Evolutionary conservation across 177 flowering plant genomes (phyloP), one percentile per base, ranked within the genome.

Genomic region (Vitis hybrid): DNA sequence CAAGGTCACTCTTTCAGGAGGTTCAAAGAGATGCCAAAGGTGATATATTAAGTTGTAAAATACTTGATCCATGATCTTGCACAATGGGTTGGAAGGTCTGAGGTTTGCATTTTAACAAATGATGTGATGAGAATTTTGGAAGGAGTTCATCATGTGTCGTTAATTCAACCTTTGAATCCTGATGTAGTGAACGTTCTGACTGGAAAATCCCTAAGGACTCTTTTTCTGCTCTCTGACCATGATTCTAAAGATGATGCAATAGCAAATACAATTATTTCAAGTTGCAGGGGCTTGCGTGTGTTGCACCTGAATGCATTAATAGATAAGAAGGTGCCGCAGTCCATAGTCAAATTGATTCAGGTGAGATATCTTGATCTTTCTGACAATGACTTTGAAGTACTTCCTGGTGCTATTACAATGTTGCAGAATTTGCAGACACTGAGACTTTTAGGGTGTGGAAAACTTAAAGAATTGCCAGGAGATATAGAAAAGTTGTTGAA

Each of bases 281-380:
- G 60, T 10, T 76, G 71, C 8, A 48, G 14, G n/a, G 17, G 30
- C 17, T 15, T 76, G 24, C 79, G 79, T 11, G 60, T n/a, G 6
- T 56, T 76, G 51, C 52, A 40, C 10, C 21, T 64, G 21, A 32
- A 32, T 32, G 1, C 0, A 2, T 1, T 5, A 5, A 12, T 0
- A 24, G 6, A 17, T 19, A 13, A 14, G 7, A 62, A 27, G 32
- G 4, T 72, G 4, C 52, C 67, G 2, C 15, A 14, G 52, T 64
- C 58, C 2, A 56, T 72, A 13, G 58, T 72, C 10, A n/a, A 51
- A 35, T 57, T 76, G 72, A 57, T 19, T 8, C 79, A 71, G 18
- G 27, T 76, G 21, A 67, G 78, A 15, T 71, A 56, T 48, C 78
- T 75, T 52, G 51, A 66, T 1, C n/a, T 74, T 18, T 21, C 65